Evolutionary conservation across 2,329 filamentous ascomycete species (phyloP).

Genomic region (Scolecobasidium constrictum): DNA sequence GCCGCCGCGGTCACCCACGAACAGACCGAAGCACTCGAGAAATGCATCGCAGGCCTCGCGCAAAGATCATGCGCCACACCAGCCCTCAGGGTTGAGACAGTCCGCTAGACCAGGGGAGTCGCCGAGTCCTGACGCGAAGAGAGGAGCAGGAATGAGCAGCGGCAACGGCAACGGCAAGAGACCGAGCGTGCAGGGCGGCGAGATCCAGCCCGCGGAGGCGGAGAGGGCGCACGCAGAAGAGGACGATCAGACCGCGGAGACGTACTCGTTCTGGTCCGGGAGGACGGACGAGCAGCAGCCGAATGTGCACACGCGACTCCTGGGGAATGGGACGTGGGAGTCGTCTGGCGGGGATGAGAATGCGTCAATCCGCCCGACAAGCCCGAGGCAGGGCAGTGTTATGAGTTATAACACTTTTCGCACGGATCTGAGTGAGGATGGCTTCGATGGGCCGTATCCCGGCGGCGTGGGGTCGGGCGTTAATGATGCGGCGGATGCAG

Average conservation of each 20-base stretch:
- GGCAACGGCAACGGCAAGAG: not conserved
- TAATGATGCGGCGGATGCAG: conserved; percentile 20
- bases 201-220: conserved; percentile 19
- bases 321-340: conserved; percentile 26
- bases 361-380: conserved; percentile 41
- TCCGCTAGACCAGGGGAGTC: not conserved
- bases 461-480: conserved; percentile 20
- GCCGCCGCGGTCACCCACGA: conserved; percentile 1
- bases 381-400: conserved; percentile 46
- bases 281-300: conserved; percentile 13
- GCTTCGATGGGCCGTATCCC: conserved; percentile 26
- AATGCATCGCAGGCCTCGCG: conserved; percentile 1
- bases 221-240: conserved; percentile 20
- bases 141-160: not conserved
- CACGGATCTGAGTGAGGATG: conserved; percentile 20
- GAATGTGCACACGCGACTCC: conserved; percentile 26
- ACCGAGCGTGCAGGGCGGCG: conserved; percentile 3
- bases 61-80: conserved; percentile 4
- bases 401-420: conserved; percentile 41
- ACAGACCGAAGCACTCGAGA: conserved; percentile 6
- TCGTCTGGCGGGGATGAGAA: conserved; percentile 21
- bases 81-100: conserved; percentile 8
- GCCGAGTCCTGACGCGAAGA: conserved; percentile 1
- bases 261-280: not conserved
- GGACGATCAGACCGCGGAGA: conserved; percentile 11